These are phyloP conservation scores for Pseudofabraea citricarpa DNA, from an alignment of 2,329 filamentous ascomycete genomes.

Conservation along the genomic window DNA sequence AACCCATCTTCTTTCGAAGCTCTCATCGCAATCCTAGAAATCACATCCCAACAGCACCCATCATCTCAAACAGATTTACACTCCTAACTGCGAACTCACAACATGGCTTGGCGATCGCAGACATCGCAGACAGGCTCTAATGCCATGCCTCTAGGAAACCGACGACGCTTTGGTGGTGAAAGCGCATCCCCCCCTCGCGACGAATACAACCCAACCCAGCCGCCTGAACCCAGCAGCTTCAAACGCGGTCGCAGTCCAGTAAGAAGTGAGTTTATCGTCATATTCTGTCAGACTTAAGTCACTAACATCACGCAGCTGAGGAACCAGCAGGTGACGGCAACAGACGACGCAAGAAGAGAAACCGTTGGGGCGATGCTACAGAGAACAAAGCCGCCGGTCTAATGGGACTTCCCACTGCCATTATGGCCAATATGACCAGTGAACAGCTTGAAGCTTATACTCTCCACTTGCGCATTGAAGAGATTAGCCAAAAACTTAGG, in stretches of 20 bases:
- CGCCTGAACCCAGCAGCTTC: conserved; percentile 32
- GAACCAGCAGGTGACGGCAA: conserved; percentile 57
- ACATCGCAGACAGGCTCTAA: conserved; percentile 91
- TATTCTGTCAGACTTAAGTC: neutral
- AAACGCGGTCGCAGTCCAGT: conserved; percentile 95
- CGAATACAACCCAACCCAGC: conserved; percentile 23
- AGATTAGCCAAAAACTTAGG: conserved; percentile 97
- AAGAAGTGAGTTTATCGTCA: conserved; percentile 54
- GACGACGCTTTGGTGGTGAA: conserved; percentile 72
- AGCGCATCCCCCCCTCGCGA: conserved; percentile 28
- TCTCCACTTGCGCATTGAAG: conserved; percentile 92
- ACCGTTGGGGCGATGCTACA: conserved; percentile 93
- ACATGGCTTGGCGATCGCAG: conserved; percentile 55
- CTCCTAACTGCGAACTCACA: conserved; percentile 9
- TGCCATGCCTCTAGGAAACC: conserved; percentile 89
- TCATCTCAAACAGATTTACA: neutral
- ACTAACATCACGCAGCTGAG: conserved; percentile 21
- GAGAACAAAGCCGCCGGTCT: conserved; percentile 98
- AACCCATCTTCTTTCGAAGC: neutral
- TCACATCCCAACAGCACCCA: neutral
- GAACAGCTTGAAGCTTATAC: conserved; percentile 98
- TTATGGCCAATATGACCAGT: conserved; percentile 95
- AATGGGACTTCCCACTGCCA: conserved; percentile 95
- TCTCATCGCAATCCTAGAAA: neutral
- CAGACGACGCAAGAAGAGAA: conserved; percentile 94